Percentiles rank a stretch among this genome's conserved stretches.
Conservation (phyloP, 768 basidiomycete species). For the Myochromella boudieri region DNA sequence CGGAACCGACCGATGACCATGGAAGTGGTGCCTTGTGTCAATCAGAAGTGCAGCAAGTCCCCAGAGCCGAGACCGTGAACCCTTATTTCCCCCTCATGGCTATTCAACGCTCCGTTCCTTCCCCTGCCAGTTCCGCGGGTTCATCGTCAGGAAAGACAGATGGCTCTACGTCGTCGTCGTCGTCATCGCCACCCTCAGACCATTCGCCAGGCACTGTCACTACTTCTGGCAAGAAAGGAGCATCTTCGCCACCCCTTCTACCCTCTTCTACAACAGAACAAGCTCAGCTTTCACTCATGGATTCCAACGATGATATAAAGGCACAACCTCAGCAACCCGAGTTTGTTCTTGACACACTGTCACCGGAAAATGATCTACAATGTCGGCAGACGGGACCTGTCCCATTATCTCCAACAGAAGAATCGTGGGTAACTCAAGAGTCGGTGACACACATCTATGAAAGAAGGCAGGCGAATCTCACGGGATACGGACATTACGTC, state of each 20-base stretch:
- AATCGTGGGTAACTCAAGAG: not conserved
- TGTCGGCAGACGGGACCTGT: no score
- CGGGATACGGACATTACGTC: not conserved
- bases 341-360: no score
- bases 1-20: slow-evolving; percentile 16
- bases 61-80: slow-evolving; percentile 33
- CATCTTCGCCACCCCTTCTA: not conserved
- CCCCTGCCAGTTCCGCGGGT: slow-evolving; percentile 23
- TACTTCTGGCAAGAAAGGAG: not conserved
- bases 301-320: no score
- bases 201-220: not conserved
- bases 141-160: slow-evolving; percentile 15
- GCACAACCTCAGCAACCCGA: no score
- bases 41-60: slow-evolving; percentile 5
- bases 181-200: slow-evolving; percentile 18
- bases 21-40: slow-evolving; percentile 15
- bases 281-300: no score
- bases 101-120: slow-evolving; percentile 8
- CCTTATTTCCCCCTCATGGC: slow-evolving; percentile 54
- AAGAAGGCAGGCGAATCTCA: not conserved
- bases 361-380: not conserved
- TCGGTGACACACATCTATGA: not conserved
- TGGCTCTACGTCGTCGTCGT: slow-evolving; percentile 14
- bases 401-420: slow-evolving; percentile 19
- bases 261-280: not conserved